Evolutionary conservation across 768 basidiomycete genomes (phyloP).

Genomic region (Leucocoprinus leucothites): DNA sequence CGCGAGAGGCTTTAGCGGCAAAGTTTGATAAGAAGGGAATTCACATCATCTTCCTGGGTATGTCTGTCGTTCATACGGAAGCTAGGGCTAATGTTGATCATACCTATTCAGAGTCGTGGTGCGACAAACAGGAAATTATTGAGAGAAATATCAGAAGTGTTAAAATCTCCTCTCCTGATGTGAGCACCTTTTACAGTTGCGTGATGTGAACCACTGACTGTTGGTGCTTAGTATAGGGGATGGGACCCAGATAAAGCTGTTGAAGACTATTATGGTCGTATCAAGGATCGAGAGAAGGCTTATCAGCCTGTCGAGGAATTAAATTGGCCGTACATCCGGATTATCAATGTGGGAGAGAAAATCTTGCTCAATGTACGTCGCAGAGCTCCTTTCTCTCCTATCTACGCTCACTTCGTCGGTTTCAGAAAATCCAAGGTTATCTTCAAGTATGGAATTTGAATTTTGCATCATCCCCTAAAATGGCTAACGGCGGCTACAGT

Average conservation of each 20-base stretch:
- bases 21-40: slow-evolving; percentile 85
- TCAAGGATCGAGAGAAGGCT: slow-evolving; percentile 78
- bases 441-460: slow-evolving; percentile 53
- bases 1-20: slow-evolving; percentile 70
- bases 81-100: background rate
- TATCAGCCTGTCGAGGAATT: slow-evolving; percentile 93
- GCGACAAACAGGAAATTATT: slow-evolving; percentile 90
- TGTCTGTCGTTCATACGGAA: slow-evolving; percentile 14
- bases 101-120: slow-evolving; percentile 68
- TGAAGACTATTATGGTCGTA: slow-evolving; percentile 88
- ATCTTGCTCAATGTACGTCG: slow-evolving; percentile 85
- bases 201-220: slow-evolving; percentile 6
- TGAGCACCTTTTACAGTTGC: slow-evolving; percentile 34
- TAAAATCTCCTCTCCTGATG: slow-evolving; percentile 98
- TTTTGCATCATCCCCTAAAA: background rate
- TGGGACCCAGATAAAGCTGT: slow-evolving; percentile 95
- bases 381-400: background rate
- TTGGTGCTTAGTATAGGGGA: slow-evolving; percentile 65
- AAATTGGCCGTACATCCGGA: slow-evolving; percentile 91
- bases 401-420: background rate
- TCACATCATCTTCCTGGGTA: slow-evolving; percentile 93
- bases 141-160: slow-evolving; percentile 93
- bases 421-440: slow-evolving; percentile 82
- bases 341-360: slow-evolving; percentile 95
- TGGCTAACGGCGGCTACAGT: slow-evolving; percentile 38